Evolutionary conservation across 202 grass and related monocot genomes (phyloP).

Genomic region (Setaria viridis): DNA sequence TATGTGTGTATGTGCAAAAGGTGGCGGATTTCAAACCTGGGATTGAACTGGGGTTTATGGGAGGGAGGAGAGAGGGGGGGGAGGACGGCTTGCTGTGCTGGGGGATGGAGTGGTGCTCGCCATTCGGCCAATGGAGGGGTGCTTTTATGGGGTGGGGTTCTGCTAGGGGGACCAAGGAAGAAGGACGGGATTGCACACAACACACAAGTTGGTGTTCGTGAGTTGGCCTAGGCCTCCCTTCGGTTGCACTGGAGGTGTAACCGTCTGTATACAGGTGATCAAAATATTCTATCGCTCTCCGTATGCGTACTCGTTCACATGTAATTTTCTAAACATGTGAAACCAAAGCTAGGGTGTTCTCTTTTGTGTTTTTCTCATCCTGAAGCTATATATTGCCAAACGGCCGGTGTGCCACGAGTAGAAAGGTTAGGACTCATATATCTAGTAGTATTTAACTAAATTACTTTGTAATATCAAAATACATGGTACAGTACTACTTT

Average conservation of each 20-base stretch:
- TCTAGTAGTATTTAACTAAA: background rate
- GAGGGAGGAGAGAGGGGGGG: background rate
- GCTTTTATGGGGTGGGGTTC: constrained; percentile 64
- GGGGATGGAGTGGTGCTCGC: constrained; percentile 8
- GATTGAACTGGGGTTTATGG: constrained; percentile 59
- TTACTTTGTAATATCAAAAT: too few species aligned
- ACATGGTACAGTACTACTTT: background rate
- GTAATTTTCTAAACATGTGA: background rate
- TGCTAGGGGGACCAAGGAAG: constrained; percentile 62
- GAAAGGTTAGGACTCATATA: background rate
- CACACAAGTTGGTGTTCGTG: background rate
- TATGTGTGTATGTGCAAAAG: constrained; percentile 27
- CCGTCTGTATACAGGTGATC: background rate
- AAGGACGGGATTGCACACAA: background rate
- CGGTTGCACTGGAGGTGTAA: background rate
- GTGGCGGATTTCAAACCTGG: constrained; percentile 56
- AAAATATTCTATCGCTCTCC: background rate
- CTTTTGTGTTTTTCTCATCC: background rate
- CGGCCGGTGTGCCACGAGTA: background rate
- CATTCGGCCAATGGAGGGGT: constrained; percentile 33
- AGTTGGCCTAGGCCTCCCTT: background rate
- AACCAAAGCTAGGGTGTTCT: background rate
- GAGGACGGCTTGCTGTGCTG: background rate
- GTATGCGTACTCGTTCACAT: background rate
- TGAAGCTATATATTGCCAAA: background rate